Evolutionary conservation across 2,329 filamentous ascomycete species (phyloP), one percentile per base, ranked within the genome.

Genomic region (Alternaria viburni): DNA sequence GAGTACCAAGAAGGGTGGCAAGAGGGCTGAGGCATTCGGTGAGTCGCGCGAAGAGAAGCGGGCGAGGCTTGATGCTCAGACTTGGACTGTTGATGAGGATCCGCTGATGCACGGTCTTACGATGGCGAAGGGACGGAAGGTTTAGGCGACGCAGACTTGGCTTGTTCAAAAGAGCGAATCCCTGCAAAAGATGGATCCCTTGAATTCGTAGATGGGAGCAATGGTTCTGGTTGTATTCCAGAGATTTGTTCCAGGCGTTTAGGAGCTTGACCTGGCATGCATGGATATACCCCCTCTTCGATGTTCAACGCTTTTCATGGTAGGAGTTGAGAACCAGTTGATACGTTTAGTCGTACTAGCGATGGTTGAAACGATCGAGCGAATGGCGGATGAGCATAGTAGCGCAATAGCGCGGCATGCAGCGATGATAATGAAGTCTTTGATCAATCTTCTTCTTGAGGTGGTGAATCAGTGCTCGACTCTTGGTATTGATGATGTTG

Each of bases 11-110:
- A 69, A 64, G 55, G 49, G 21, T 28, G 51, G 7, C 25, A 54
- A 64, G 60, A 30, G 45, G 7, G 28, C 47, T 23, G 59, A 69
- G 1, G 17, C 30, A 9, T 63, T 59, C 25, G 55, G 56, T 13
- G 64, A 65, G 41, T 28, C 25, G 43, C 51, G 49, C 12, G 52
- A 43, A 4, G 60, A 64, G 46, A 75, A 74, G 67, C 69, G 61
- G 32, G 57, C 59, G 3, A 61, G 64, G 6, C 62, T 69, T 21
- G 61, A 64, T 51, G 56, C 55, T 3, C 25, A 65, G 36, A 26
- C 36, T 30, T 65, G 58, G 55, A 61, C 23, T 26, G 5, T 61
- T 7, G 47, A 56, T 13, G 52, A 58, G 8, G 62, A 65, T 36
- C 36, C 51, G n/a, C 26, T 60, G n/a, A 25, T 64, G 54, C 59